Base-by-base conservation (phyloP, 2,329 filamentous ascomycete genomes). In the Nemania serpens region DNA sequence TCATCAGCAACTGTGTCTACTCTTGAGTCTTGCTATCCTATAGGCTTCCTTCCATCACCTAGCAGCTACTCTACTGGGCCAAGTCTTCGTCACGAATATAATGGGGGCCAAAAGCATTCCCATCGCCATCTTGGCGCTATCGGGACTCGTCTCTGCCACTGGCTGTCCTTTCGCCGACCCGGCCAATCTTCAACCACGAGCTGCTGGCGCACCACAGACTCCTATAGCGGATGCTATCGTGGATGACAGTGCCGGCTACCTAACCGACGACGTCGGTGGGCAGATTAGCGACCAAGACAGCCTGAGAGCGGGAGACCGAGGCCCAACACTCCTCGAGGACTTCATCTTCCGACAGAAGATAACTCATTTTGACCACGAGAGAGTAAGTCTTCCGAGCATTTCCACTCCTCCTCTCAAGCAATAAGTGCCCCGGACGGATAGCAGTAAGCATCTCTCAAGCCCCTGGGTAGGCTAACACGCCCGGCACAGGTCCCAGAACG, bases 191-290 rank as follows among this genome's bases (percentile, higher is more conserved):
- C 65, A 56, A 18, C 64, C 71, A 42, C 68, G 73, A 54, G 68
- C 68, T 46, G 66, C 61, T 4, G 62, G 48, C 43, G 36, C 66
- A 25, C 57, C 58, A 18, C 63, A 62, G 2, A 63, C 69, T 34
- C 69, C 71, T 25, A 62, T 77, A 4, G 65, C 68, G 6, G 62
- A 72, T 47, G 78, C 77, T 52, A 77, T 80, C 60, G 69, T 83
- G 5, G 81, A 88, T 59, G 86, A 88, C 65, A 79, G 78, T 47
- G 71, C 81, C 36, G 77, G 78, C 2, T 88, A 77, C 71, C 72
- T 88, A 66, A 91, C 88, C 0, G 84, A 84, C 29, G 89, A 91
- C 70, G 84, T 85, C 22, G 89, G 89, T 11, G 87, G 85, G 0
- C 88, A 88, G 0, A 87, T 91, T 42, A 79, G 79, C 48, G 89